Conservation (phyloP, 169 alveolate species). For the Plasmodium vivax region DNA sequence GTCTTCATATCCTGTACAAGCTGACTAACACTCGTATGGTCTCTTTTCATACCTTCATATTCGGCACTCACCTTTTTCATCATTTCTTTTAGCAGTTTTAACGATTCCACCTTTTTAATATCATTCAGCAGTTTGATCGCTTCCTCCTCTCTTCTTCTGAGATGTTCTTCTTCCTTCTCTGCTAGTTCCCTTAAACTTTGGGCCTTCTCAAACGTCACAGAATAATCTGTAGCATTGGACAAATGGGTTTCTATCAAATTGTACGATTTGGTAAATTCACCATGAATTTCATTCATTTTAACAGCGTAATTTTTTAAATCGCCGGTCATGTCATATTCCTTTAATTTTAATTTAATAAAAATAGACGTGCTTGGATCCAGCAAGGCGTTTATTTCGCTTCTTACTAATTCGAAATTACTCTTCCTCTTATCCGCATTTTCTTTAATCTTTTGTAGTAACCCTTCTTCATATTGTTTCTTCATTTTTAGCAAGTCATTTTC, state of each 20-base stretch:
- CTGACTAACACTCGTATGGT: background rate
- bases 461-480: background rate
- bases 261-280: background rate
- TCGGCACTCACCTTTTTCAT: background rate
- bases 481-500: background rate
- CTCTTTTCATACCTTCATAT: background rate
- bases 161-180: background rate
- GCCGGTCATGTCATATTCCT: constrained; percentile 6
- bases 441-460: background rate
- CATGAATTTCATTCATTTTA: background rate
- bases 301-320: background rate
- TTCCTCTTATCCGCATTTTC: background rate
- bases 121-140: background rate
- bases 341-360: constrained; percentile 6
- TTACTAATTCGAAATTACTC: background rate
- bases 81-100: background rate
- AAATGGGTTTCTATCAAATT: background rate
- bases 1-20: background rate
- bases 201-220: constrained; percentile 3
- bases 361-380: background rate
- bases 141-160: background rate
- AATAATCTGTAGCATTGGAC: background rate
- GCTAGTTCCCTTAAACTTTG: constrained; percentile 6
- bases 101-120: constrained; percentile 18
- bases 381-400: constrained; percentile 7